Evolutionary conservation across 352 stramenopile species (phyloP), one percentile per base, ranked within the genome.

Genomic region (Peronospora tabacina): DNA sequence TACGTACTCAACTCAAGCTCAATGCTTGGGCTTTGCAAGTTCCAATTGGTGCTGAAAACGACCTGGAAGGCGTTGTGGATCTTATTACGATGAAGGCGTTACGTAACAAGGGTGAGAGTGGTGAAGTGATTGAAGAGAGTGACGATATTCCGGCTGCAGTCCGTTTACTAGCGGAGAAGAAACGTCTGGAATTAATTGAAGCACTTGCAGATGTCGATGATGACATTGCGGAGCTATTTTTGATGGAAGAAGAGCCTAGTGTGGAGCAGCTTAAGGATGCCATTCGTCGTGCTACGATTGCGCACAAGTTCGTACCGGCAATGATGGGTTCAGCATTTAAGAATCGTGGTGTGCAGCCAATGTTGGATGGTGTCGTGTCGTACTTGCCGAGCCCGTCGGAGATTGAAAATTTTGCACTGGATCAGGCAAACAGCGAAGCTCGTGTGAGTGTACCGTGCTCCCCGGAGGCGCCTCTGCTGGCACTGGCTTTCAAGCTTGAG

Each of bases 401-500:
- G 68, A 84, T 98, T 52, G 44, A 87, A 13, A 99, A 99, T 70
- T 97, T 81, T 68, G 97, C 96, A 24, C 66, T 99, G 24, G 95
- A 99, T 68, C 75, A 94, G 57, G 82, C 65, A 28, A 92, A 97
- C 3, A 69, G 93, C 42, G 95, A 99, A 68, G 79, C 87, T 54
- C 71, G 89, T 44, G 83, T 95, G 51, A 44, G 74, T 2, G 82
- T 99, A 30, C 73, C 82, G 35, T 95, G 88, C 64, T 78, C 82
- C 12, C 79, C 83, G 3, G 72, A 94, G 5, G 85, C 93, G 60
- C 93, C 95, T 42, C 69, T 98, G 28, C 69, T 99, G 17, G 96
- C 96, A 16, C 82, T 99, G 15, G 96, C 97, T 19, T 99, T 99
- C 77, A 99, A 99, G 81, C 75, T 99, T 28, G 96, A 99, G 66